Base-by-base conservation (phyloP, 129 eudicot genomes). In the Arctium minus region DNA sequence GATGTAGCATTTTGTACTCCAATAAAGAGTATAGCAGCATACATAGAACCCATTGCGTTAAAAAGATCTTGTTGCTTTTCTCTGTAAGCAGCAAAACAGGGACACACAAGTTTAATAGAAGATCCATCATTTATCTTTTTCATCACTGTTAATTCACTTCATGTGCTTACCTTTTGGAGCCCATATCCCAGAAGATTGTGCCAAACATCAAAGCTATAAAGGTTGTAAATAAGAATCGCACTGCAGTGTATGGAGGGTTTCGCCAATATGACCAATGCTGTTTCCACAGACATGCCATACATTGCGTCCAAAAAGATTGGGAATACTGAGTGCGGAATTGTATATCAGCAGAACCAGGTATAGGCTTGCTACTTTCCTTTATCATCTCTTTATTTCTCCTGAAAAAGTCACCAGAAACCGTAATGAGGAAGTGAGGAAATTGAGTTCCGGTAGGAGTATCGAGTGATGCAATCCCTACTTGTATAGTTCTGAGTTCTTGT, bases 261-360 rank as follows among this genome's bases (percentile, higher is more conserved):
- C 98, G 78, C 97, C 96, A 92, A 78, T 92, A 94, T 10, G 98
- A 94, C 92, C 91, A 89, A 44, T 94, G 84, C 42, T 89, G 98
- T 89, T 94, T 94, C 98, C 98, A 92, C 11, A 94, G 86, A 86
- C 98, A 94, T n/a, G 98, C 98, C 83, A 88, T 83, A 83, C 93
- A 92, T 76, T 94, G 98, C 64, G 89, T 88, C 80, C 80, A 89
- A 75, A 89, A 85, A 39, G 98, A 75, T 74, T 89, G 96, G 5
- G 98, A 89, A 79, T 94, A 92, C 48, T 83, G 88, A n/a, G 91
- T 89, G 1, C 84, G 78, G 81, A 92, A 94, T 72, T 83, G 80
- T 60, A 94, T 73, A 64, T 94, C 97, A 82, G 83, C 88, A 56
- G 98, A 92, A 69, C 92, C 92, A 5, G 92, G 88, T 62, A 82